Conservation (phyloP, 768 basidiomycete species). For the Trametes elegans region DNA sequence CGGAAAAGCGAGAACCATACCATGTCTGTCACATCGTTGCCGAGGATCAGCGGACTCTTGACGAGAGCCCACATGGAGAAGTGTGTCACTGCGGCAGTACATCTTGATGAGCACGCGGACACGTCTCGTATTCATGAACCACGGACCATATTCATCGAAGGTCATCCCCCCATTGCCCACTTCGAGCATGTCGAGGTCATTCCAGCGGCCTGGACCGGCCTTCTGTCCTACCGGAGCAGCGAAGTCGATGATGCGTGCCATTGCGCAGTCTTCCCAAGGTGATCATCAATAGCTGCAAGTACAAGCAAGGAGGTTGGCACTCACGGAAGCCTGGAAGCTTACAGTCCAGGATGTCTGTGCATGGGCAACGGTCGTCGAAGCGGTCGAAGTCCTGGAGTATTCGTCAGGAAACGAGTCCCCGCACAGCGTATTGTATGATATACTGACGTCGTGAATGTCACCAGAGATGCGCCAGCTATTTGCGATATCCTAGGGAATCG, state of each 20-base stretch:
- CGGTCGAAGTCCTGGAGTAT: constrained; percentile 31
- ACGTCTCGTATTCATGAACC: not conserved
- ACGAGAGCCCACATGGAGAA: constrained; percentile 43
- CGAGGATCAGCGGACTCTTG: constrained; percentile 42
- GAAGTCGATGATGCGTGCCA: constrained; percentile 37
- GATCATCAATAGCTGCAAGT: not conserved
- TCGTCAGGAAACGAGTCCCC: not conserved
- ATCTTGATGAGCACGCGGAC: not conserved
- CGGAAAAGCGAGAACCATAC: constrained; percentile 9
- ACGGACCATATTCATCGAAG: constrained; percentile 38
- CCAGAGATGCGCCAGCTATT: constrained; percentile 34
- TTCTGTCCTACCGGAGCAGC: constrained; percentile 36
- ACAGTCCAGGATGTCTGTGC: constrained; percentile 35
- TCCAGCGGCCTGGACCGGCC: constrained; percentile 35
- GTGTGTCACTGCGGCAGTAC: constrained; percentile 32
- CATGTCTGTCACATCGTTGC: constrained; percentile 40
- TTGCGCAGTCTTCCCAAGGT: constrained; percentile 28
- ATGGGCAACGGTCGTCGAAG: constrained; percentile 38
- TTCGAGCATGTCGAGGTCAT: constrained; percentile 41
- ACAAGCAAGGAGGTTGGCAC: constrained; percentile 4
- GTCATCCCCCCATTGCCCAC: constrained; percentile 40
- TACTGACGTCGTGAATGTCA: constrained; percentile 30
- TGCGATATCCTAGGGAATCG: constrained; percentile 25
- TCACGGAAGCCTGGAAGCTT: constrained; percentile 37
- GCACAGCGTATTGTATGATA: not conserved